These are phyloP conservation scores for Lecanoromycetidae sp. DNA, from an alignment of 2,329 filamentous ascomycete genomes.

Conservation along the genomic window DNA sequence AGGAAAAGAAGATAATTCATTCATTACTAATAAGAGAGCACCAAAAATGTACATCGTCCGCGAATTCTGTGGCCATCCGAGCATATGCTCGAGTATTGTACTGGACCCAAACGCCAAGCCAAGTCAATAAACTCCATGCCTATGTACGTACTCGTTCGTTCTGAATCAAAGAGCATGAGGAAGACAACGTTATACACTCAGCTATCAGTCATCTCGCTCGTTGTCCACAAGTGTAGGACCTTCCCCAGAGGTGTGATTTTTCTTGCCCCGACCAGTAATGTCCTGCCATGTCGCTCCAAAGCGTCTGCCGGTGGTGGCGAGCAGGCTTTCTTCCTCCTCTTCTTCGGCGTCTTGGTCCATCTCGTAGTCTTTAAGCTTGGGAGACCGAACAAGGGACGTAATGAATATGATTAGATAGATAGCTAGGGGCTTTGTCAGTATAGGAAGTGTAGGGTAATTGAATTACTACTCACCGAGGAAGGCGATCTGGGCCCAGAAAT, in stretches of 20 bases:
- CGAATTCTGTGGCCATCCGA: no score
- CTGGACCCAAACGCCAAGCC: no score
- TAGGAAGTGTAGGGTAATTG: neutral
- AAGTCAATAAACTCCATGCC: no score
- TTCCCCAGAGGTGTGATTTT: neutral
- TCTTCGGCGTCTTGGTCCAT: slow-evolving; percentile 81
- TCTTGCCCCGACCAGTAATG: slow-evolving; percentile 50
- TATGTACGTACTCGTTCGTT: no score
- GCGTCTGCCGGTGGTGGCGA: slow-evolving; percentile 69
- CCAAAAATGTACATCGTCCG: no score
- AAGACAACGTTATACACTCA: no score
- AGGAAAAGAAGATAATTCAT: no score
- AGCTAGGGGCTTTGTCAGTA: slow-evolving; percentile 22
- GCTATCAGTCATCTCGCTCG: slow-evolving; percentile 15
- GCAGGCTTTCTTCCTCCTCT: slow-evolving; percentile 83
- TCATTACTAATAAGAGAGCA: no score
- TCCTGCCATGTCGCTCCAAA: slow-evolving; percentile 85
- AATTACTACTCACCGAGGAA: slow-evolving; percentile 54
- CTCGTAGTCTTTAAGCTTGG: slow-evolving; percentile 61
- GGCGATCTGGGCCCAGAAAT: slow-evolving; percentile 92
- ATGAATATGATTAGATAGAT: slow-evolving; percentile 74
- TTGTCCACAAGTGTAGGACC: slow-evolving; percentile 16
- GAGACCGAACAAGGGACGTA: slow-evolving; percentile 67
- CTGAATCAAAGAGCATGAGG: no score
- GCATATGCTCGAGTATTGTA: no score